Conservation (phyloP, 2,329 filamentous ascomycete genomes). For the Colletotrichum caudatum region DNA sequence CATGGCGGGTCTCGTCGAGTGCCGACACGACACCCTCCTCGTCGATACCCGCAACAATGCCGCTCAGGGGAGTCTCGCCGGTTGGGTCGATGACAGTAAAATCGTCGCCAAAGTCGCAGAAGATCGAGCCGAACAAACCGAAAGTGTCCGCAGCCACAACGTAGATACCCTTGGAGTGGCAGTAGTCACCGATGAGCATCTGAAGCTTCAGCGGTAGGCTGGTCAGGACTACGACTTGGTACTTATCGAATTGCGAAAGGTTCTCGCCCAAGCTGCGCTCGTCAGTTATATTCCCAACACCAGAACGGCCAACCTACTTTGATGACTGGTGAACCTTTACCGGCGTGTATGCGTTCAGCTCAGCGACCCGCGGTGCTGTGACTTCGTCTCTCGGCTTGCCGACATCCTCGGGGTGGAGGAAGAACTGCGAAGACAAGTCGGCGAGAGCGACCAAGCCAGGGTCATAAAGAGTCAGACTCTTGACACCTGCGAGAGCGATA, state of each 20-base stretch:
- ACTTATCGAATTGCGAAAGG: constrained; percentile 85
- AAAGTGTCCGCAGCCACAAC: constrained; percentile 89
- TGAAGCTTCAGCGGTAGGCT: constrained; percentile 85
- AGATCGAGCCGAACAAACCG: constrained; percentile 93
- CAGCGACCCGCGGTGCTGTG: constrained; percentile 89
- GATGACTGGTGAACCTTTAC: constrained; percentile 78
- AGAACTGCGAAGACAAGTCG: constrained; percentile 97
- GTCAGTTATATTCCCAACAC: neutral
- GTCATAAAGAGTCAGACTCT: constrained; percentile 94
- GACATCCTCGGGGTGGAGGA: constrained; percentile 87
- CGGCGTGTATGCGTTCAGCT: constrained; percentile 96
- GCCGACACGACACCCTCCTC: constrained; percentile 92
- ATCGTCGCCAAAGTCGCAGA: constrained; percentile 96
- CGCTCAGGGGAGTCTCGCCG: constrained; percentile 86
- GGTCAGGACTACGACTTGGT: constrained; percentile 93
- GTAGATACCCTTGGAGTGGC: constrained; percentile 93
- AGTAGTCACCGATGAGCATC: constrained; percentile 88
- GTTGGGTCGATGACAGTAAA: constrained; percentile 92
- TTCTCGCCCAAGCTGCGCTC: constrained; percentile 76
- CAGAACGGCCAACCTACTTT: constrained; percentile 55
- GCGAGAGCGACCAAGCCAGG: constrained; percentile 85
- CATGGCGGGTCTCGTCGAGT: constrained; percentile 93
- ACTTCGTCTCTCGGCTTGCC: constrained; percentile 91
- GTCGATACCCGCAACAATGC: constrained; percentile 91
- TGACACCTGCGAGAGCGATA: constrained; percentile 96